Evolutionary conservation across 805 yeast species (phyloP).

Genomic region (Starmera pachycereana): DNA sequence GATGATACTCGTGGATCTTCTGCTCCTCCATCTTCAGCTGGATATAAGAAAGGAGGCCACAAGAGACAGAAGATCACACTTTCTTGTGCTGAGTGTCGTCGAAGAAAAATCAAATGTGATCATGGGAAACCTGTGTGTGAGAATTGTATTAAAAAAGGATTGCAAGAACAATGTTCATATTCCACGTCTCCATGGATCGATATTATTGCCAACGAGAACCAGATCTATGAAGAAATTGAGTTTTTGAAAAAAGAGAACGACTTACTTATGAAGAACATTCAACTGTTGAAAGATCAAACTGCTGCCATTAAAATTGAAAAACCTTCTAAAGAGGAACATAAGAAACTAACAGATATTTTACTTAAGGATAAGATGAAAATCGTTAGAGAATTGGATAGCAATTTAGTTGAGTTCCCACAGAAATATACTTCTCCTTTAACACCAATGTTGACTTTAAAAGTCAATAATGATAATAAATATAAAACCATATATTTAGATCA

Average conservation of each 20-base stretch:
- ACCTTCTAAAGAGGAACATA: not conserved
- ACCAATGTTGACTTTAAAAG: constrained; percentile 3
- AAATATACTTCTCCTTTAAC: constrained; percentile 2
- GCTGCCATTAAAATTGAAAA: not conserved
- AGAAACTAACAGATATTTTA: not conserved
- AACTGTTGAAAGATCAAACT: constrained; percentile 4
- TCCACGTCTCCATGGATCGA: constrained; percentile 15
- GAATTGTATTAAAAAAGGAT: constrained; percentile 10
- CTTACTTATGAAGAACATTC: constrained; percentile 8
- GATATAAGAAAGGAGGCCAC: constrained; percentile 1
- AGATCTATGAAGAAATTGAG: constrained; percentile 13
- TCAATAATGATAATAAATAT: constrained; percentile 2
- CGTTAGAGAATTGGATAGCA: not conserved
- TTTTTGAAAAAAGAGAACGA: constrained; percentile 11
- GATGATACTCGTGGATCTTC: too few species aligned
- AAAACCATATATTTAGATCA: not conserved
- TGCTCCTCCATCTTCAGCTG: not conserved
- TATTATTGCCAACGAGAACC: constrained; percentile 11
- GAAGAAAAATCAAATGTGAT: constrained; percentile 16
- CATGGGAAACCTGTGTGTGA: constrained; percentile 11
- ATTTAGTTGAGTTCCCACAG: not conserved
- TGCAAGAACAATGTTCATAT: constrained; percentile 7
- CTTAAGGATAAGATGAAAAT: not conserved
- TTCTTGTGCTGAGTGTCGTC: constrained; percentile 12
- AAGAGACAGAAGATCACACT: constrained; percentile 12